These are phyloP conservation scores for Chlorella sp. DNA, from an alignment of 139 green algal genomes.

Conservation along the genomic window DNA sequence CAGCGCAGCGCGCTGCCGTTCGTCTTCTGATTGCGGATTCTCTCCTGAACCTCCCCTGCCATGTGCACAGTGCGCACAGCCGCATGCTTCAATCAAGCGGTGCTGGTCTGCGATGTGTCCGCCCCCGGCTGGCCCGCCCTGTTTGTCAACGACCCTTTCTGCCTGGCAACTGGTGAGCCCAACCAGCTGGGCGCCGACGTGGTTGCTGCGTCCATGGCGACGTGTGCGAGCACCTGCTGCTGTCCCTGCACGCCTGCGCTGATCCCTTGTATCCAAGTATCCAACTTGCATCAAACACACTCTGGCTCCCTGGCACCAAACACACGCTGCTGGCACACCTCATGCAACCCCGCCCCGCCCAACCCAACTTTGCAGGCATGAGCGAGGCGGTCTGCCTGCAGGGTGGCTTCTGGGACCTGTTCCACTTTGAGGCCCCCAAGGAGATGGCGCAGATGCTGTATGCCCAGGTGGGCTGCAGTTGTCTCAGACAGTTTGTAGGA, in stretches of 20 bases:
- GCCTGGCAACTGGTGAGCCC: not conserved
- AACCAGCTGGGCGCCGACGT: too few relatives aligned
- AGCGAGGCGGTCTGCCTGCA: not conserved
- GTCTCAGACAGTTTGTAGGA: too few relatives aligned
- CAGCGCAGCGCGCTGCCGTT: not conserved
- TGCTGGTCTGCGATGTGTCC: not conserved
- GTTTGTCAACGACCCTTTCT: not conserved
- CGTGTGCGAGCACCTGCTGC: too few relatives aligned
- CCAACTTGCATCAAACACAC: too few relatives aligned
- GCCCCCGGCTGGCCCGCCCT: not conserved
- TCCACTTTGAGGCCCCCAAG: not conserved
- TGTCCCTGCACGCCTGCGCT: too few relatives aligned
- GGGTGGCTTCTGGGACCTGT: not conserved
- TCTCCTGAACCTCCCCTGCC: too few relatives aligned
- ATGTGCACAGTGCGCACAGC: not conserved
- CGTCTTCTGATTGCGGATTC: too few relatives aligned
- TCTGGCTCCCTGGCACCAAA: too few relatives aligned
- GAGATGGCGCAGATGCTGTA: slow-evolving; percentile 1
- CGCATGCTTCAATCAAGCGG: not conserved
- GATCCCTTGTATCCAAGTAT: too few relatives aligned
- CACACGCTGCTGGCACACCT: too few relatives aligned
- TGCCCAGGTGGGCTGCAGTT: not conserved
- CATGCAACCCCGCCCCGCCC: too few relatives aligned
- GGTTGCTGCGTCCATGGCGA: too few relatives aligned
- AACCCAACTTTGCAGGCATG: not conserved